Evolutionary conservation across 2,329 filamentous ascomycete genomes (phyloP).

Genomic region (Myriangium duriaei): DNA sequence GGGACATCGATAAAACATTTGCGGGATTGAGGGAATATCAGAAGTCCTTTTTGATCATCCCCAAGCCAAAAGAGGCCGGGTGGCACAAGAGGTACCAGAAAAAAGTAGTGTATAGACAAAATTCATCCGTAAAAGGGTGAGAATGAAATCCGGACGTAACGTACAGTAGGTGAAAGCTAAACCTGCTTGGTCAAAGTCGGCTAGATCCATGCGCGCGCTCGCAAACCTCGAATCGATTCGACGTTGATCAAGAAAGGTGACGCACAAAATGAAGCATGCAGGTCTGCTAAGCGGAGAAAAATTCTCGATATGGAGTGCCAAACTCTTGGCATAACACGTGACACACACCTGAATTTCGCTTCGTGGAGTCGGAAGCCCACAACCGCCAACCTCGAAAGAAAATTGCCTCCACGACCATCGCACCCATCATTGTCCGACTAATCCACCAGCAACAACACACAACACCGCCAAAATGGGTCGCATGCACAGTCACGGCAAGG

Average conservation of each 20-base stretch:
- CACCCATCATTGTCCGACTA: slow-evolving; percentile 6
- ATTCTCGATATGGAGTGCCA: neutral
- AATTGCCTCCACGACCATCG: slow-evolving; percentile 4
- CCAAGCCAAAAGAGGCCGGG: slow-evolving; percentile 44
- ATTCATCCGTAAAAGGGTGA: slow-evolving; percentile 50
- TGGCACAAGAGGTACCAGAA: slow-evolving; percentile 99
- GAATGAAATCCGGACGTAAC: too few relatives aligned
- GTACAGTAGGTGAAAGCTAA: too few relatives aligned
- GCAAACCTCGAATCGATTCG: too few relatives aligned
- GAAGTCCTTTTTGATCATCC: slow-evolving; percentile 83
- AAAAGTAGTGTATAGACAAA: slow-evolving; percentile 37
- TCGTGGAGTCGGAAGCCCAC: neutral
- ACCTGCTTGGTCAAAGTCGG: too few relatives aligned
- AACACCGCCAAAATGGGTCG: slow-evolving; percentile 64
- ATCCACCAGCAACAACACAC: slow-evolving; percentile 18
- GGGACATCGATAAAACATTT: too few relatives aligned
- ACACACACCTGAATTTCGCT: neutral
- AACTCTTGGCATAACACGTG: neutral
- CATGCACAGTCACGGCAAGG: slow-evolving; percentile 99
- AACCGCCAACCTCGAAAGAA: slow-evolving; percentile 26
- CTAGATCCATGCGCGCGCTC: too few relatives aligned
- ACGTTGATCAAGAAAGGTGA: neutral
- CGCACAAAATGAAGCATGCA: neutral
- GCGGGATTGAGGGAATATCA: slow-evolving; percentile 42
- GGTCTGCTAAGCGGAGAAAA: neutral